These are phyloP conservation scores for Pythium pectinolyticum DNA, from an alignment of 352 stramenopile genomes.

Conservation along the genomic window DNA sequence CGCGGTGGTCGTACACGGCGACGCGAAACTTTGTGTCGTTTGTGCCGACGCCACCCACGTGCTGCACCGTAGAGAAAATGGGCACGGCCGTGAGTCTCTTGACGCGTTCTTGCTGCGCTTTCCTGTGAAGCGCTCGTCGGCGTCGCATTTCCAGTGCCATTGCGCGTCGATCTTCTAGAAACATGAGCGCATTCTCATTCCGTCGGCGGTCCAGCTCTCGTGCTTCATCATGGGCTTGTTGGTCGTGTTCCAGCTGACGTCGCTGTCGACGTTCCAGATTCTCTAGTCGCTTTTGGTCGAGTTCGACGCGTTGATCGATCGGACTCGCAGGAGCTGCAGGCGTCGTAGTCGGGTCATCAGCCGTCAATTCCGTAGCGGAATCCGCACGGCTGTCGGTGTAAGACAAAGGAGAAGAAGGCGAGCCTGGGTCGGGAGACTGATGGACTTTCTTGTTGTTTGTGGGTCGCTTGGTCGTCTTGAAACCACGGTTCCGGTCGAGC, in stretches of 20 bases:
- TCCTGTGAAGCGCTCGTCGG: slow-evolving; percentile 8
- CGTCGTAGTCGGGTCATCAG: not conserved
- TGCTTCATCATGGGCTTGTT: slow-evolving; percentile 12
- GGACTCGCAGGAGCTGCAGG: slow-evolving; percentile 5
- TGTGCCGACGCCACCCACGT: slow-evolving; percentile 1
- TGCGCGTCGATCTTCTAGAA: slow-evolving; percentile 40
- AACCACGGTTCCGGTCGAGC: slow-evolving; percentile 20
- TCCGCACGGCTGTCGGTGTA: too few relatives aligned
- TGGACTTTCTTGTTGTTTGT: too few relatives aligned
- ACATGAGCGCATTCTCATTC: slow-evolving; percentile 53
- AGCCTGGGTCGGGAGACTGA: too few relatives aligned
- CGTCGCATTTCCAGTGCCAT: slow-evolving; percentile 25
- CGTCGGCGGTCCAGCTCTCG: slow-evolving; percentile 34
- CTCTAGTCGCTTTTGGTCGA: slow-evolving; percentile 29
- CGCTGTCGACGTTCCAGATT: slow-evolving; percentile 16
- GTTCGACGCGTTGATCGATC: slow-evolving; percentile 9
- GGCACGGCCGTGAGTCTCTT: slow-evolving; percentile 36
- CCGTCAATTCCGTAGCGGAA: too few relatives aligned
- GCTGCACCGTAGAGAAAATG: slow-evolving; percentile 16
- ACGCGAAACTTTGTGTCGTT: slow-evolving; percentile 44
- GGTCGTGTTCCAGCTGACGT: slow-evolving; percentile 19
- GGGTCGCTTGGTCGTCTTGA: slow-evolving; percentile 15
- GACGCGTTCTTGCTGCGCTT: slow-evolving; percentile 24
- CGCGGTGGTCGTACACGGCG: slow-evolving; percentile 39
- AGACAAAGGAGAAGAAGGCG: too few relatives aligned